These are phyloP conservation scores for Herpetomonas samuelpessoai DNA, from an alignment of 208 protist species.

Conservation along the genomic window DNA sequence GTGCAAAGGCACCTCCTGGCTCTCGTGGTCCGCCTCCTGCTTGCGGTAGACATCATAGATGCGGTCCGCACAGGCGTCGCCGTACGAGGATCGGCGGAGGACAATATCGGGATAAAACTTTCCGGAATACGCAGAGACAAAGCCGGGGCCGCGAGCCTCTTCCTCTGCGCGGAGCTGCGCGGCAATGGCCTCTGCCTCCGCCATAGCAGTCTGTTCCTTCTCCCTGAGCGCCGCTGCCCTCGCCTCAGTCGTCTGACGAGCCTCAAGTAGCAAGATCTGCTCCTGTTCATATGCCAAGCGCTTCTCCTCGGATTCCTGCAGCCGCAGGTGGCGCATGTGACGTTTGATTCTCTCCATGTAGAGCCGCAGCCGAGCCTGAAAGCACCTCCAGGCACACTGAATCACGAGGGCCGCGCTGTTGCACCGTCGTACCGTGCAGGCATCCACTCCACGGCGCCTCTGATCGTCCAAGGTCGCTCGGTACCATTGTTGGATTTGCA, in stretches of 20 bases:
- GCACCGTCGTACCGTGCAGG: conserved; percentile 18
- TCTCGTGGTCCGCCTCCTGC: conserved; percentile 41
- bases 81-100: conserved; percentile 14
- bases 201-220: neutral
- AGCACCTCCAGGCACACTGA: conserved; percentile 65
- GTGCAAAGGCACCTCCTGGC: conserved; percentile 60
- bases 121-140: neutral
- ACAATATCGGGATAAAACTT: neutral
- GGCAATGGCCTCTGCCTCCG: neutral
- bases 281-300: neutral
- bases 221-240: neutral
- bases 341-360: conserved; percentile 36
- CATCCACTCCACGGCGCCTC: conserved; percentile 44
- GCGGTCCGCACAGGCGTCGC: conserved; percentile 18
- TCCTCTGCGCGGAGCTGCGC: neutral
- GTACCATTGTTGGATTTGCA: conserved; percentile 52
- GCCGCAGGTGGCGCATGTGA: conserved; percentile 27
- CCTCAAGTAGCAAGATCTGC: neutral
- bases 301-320: conserved; percentile 11
- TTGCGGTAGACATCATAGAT: conserved; percentile 18
- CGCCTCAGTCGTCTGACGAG: neutral
- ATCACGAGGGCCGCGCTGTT: conserved; percentile 40
- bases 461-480: conserved; percentile 27
- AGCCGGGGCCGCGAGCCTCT: conserved; percentile 11
- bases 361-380: conserved; percentile 30